Evolutionary conservation across 768 basidiomycete species (phyloP), one percentile per base, ranked within the genome.

Genomic region (Mrakia hoshinonis): DNA sequence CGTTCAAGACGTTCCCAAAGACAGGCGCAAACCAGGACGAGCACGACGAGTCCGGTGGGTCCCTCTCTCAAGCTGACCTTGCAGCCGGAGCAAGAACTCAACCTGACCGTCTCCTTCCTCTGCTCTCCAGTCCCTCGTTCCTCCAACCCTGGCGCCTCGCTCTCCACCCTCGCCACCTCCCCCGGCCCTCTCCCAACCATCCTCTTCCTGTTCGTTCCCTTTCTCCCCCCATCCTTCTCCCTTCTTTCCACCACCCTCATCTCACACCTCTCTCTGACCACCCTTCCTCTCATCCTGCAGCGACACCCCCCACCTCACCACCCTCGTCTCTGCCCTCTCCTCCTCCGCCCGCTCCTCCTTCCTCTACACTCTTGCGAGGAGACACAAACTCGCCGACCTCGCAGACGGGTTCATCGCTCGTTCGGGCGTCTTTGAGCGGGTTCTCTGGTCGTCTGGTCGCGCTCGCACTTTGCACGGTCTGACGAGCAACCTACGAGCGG

Each of bases 341-440:
- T 24, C 60, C 26, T 15, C 47, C 10, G 63, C 54, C 11, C 22
- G 12, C 7, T 3, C 9, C 46, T 58, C 85, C 83, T 3, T 87
- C 20, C 74, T 88, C 22, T 87, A 85, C 76, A 78, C 84, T 5
- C 77, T 92, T 64, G 90, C 87, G 1, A 86, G 86, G 83, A 84
- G 89, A 39, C 93, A 93, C 79, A 95, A 95, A 78, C 73, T 86
- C 22, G 83, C 87, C 0, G 85, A 83, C 3, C 79, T 93, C 4
- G 77, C 79, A 0, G 88, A 90, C 69, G 93, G 93, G 5, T 89
- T 87, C 74, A 74, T 92, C 49, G 87, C 85, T 20, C 87, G 87
- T 76, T 87, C 89, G 70, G 88, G 89, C 70, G 78, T 91, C n/a
- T 92, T 90, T 88, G 92, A 96, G 77, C 84, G 87, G 66, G 80